Evolutionary conservation across 495 filamentous ascomycete species (phyloP).

Genomic region (Tricharina praecox): DNA sequence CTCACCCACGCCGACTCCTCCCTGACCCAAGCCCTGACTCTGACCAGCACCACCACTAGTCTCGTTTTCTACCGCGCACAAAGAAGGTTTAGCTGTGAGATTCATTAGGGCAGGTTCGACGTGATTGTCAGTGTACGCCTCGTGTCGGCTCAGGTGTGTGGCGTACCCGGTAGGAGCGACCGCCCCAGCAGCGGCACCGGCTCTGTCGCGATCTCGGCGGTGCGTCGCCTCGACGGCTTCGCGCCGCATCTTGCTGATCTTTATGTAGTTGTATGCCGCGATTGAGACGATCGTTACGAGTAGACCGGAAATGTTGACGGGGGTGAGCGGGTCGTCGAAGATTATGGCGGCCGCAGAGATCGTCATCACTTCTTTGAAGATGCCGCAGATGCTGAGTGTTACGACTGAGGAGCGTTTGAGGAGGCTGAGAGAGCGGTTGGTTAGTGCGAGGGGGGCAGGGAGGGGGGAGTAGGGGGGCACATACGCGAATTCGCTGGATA

Average conservation of each 20-base stretch:
- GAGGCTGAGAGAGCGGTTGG: slow-evolving; percentile 29
- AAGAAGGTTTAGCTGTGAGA: too few species aligned
- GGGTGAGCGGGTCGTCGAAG: slow-evolving; percentile 77
- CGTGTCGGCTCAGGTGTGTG: too few species aligned
- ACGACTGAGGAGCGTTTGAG: slow-evolving; percentile 91
- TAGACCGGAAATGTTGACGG: slow-evolving; percentile 74
- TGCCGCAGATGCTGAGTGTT: slow-evolving; percentile 88
- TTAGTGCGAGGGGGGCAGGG: background rate
- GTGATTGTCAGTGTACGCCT: too few species aligned
- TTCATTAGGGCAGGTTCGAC: too few species aligned
- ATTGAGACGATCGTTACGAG: slow-evolving; percentile 80
- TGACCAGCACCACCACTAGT: too few species aligned
- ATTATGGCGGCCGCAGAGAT: slow-evolving; percentile 76
- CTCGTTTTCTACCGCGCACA: too few species aligned
- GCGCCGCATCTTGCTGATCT: slow-evolving; percentile 70
- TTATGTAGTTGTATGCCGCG: slow-evolving; percentile 82
- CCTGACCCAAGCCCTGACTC: too few species aligned
- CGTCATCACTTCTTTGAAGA: slow-evolving; percentile 98
- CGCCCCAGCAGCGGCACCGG: too few species aligned
- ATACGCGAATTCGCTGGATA: slow-evolving; percentile 74
- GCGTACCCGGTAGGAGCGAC: too few species aligned
- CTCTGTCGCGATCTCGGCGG: too few species aligned
- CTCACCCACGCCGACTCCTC: too few species aligned
- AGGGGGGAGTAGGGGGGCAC: background rate
- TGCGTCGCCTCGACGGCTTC: slow-evolving; percentile 35